A percentile compares a stretch with the other conserved stretches of the same genome.
phyloP scores from a whole-genome alignment of 2,329 filamentous ascomycete species.

The Neoarthrinium moseri region DNA sequence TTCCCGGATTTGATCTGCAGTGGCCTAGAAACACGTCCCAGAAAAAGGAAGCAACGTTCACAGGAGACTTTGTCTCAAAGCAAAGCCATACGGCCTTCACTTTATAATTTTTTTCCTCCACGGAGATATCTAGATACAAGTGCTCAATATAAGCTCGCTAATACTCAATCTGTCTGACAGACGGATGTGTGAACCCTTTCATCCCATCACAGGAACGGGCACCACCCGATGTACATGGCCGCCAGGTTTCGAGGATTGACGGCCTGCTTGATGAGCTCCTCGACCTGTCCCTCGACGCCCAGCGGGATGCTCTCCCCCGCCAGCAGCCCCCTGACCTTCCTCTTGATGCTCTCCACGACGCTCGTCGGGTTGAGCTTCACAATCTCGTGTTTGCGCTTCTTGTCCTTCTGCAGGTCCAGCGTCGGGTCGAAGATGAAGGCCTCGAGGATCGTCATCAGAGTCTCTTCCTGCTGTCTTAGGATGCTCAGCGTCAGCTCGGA shows the following conservation, averaged over 20 bases:
- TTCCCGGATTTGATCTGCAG: no score
- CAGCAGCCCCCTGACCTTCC: constrained; percentile 82
- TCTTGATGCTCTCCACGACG: constrained; percentile 84
- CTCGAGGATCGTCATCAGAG: constrained; percentile 94
- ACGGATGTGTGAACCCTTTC: no score
- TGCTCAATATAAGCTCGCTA: no score
- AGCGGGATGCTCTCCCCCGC: constrained; percentile 88
- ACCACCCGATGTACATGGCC: constrained; percentile 97
- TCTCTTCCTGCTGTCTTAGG: constrained; percentile 89
- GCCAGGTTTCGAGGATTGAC: constrained; percentile 77
- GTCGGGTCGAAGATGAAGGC: constrained; percentile 97
- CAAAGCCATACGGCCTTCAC: no score
- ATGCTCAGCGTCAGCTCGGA: constrained; percentile 85
- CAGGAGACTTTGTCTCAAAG: no score
- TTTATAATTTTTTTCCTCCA: no score
- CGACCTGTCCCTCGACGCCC: constrained; percentile 95
- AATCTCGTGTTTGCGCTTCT: constrained; percentile 53
- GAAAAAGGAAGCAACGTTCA: no score
- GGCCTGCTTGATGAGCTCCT: constrained; percentile 87
- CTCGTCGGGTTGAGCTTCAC: constrained; percentile 60
- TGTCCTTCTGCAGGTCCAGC: constrained; percentile 79
- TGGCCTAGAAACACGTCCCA: no score
- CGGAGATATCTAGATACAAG: no score
- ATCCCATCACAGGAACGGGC: constrained; percentile 49
- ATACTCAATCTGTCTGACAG: no score